A percentile compares a stretch with the other conserved stretches of the same genome.
phyloP scores from a whole-genome alignment of 108 stramenopile species.

The Nitzschia sp. region DNA sequence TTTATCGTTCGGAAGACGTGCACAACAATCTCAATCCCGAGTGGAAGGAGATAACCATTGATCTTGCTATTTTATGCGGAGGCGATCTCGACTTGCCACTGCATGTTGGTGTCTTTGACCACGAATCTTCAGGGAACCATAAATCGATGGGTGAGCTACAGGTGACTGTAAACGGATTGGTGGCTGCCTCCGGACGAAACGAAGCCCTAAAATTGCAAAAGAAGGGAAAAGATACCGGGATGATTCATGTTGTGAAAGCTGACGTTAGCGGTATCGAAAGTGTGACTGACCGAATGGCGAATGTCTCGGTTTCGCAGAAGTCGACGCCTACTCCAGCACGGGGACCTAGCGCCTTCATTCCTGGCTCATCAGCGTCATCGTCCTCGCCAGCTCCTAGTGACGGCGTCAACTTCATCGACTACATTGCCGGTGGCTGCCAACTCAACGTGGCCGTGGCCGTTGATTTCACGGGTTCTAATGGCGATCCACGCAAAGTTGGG shows the following conservation, averaged over 20 bases:
- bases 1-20: constrained; percentile 43
- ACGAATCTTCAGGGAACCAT: constrained; percentile 63
- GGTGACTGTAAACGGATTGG: constrained; percentile 48
- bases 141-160: constrained; percentile 62
- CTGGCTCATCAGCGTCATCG: neutral
- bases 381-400: neutral
- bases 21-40: constrained; percentile 70
- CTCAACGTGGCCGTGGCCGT: constrained; percentile 73
- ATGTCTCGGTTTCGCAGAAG: constrained; percentile 8
- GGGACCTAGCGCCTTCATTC: neutral
- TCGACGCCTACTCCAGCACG: constrained; percentile 8
- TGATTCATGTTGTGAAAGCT: constrained; percentile 23
- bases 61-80: constrained; percentile 56
- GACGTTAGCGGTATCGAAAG: constrained; percentile 29
- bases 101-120: constrained; percentile 57
- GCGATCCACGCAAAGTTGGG: constrained; percentile 72
- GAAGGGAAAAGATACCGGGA: constrained; percentile 37
- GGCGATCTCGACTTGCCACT: constrained; percentile 57
- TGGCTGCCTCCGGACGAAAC: constrained; percentile 10
- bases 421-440: constrained; percentile 58
- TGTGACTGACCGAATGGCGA: constrained; percentile 26
- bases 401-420: constrained; percentile 57
- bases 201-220: constrained; percentile 22
- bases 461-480: constrained; percentile 92
- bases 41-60: constrained; percentile 56